Evolutionary conservation across 306 rosid genomes (phyloP), one percentile per base, ranked within the genome.

Genomic region (Mimosa bimucronata): DNA sequence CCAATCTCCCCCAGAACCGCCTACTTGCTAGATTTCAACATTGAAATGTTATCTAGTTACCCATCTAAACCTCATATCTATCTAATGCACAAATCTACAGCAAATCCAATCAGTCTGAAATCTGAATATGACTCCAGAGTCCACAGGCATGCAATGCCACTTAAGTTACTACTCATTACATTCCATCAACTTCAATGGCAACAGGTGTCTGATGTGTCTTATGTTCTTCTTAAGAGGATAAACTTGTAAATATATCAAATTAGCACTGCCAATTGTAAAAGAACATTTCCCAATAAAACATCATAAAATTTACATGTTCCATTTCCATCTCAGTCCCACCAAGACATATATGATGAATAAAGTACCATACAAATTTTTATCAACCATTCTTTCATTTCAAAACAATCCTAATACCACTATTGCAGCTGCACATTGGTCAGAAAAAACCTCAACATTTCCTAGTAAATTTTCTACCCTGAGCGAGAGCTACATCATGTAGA

Each of bases 361-460:
- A 26, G 38, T 28, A 14, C 66, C 72, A 44, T 38, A 65, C 19
- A 37, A 48, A 66, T 73, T 25, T 6, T 37, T 57, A 25, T 18
- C 21, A 28, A 53, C 44, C 44, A 45, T 55, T 52, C 21, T 71
- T 79, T 13, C 38, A 53, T n/a, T 69, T 55, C 30, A 16, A 66
- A 76, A 28, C 73, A 41, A 19, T 34, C 60, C 60, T 55, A 64
- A 61, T 61, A 12, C 28, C 25, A 60, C 26, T 42, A 46, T 46
- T 46, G 9, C 60, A 70, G 73, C 38, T 45, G 42, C 38, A 46
- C 48, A 45, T 30, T 76, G 4, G 16, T 16, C 45, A 6, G 15
- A 70, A 76, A 48, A 81, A 77, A 23, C 15, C 21, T 57, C 40
- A 79, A 53, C 79, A 76, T 41, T 10, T 7, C 12, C 31, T 65